Base-by-base conservation (phyloP, 495 filamentous ascomycete genomes). In the Hypoxylon perforatum region DNA sequence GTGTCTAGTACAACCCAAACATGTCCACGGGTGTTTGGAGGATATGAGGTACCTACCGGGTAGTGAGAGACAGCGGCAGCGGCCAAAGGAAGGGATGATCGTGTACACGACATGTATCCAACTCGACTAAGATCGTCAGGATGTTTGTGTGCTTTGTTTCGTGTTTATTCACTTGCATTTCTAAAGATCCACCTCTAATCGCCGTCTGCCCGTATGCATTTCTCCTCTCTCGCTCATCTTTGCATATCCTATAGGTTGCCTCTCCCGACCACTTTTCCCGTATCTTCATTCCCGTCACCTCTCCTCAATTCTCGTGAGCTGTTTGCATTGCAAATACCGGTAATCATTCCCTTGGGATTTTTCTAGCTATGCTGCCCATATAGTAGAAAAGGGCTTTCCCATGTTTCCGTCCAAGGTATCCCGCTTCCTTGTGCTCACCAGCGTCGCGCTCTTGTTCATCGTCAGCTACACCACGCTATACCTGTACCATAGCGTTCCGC, bases 341-440 rank as follows among this genome's bases (percentile, higher is more conserved):
- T 28, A 28, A 28, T 7, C 25, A n/a, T 28, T 28, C 25, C 7
- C 25, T 28, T 28, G 7, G 3, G 25, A n/a, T 28, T 42, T 42
- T 42, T 17, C 18, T 46, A 69, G 44, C 65, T 60, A 69, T 69
- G 65, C 55, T 64, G 38, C 28, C 21, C 55, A 14, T 49, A 30
- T 49, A 38, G 55, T 69, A 47, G 45, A 53, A 60, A 51, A 50
- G 50, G 57, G 55, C 48, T 21, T 57, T 50, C 62, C 41, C 62
- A 70, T 70, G 67, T 66, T 66, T 62, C 53, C 57, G 12, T 58
- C 62, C 22, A 70, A 66, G 57, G 57, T 57, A 12, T 62, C 67
- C 48, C 67, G 67, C 28, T 51, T 66, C 23, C 62, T 70, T 23
- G 67, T 66, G 22, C 47, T 70, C 19, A 62, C 62, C 39, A 70